These are phyloP conservation scores for Persicaria tinctoria DNA, from an alignment of 148 eudicot genomes.

Conservation along the genomic window DNA sequence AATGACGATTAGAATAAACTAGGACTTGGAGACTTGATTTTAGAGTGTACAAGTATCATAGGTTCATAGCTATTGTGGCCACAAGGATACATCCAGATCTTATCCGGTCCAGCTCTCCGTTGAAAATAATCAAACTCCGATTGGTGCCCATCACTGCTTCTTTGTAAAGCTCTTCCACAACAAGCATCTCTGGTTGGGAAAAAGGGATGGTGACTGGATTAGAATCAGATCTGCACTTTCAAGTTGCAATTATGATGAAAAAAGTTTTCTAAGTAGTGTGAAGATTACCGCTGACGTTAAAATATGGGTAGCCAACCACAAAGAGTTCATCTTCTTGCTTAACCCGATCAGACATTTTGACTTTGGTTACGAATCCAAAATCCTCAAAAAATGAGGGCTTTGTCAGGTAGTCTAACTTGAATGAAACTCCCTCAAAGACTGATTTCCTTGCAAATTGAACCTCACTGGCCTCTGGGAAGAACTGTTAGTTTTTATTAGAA, in stretches of 20 bases:
- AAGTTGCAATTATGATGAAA: not conserved
- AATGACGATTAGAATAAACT: not conserved
- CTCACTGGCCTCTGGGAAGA: conserved; percentile 97
- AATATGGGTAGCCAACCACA: conserved; percentile 86
- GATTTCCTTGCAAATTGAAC: conserved; percentile 69
- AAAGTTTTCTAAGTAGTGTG: conserved; percentile 10
- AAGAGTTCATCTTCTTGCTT: conserved; percentile 86
- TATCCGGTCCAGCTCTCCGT: conserved; percentile 95
- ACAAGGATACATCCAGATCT: conserved; percentile 99
- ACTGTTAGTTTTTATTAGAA: conserved; percentile 37
- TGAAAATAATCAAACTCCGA: conserved; percentile 72
- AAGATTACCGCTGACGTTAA: conserved; percentile 75
- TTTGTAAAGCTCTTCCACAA: conserved; percentile 93
- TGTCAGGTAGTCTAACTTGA: conserved; percentile 88
- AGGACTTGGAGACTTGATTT: not conserved
- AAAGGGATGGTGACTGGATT: not conserved
- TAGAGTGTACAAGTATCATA: not conserved
- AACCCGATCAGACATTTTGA: conserved; percentile 89
- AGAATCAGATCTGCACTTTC: conserved; percentile 4
- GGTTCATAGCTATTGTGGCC: not conserved
- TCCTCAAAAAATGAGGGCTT: conserved; percentile 90
- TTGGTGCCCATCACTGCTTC: conserved; percentile 67
- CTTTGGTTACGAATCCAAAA: conserved; percentile 72
- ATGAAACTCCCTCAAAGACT: conserved; percentile 76
- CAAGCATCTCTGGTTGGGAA: conserved; percentile 78